Evolutionary conservation across 495 filamentous ascomycete species (phyloP), one percentile per base, ranked within the genome.

Genomic region (Talaromyces thailandensis): DNA sequence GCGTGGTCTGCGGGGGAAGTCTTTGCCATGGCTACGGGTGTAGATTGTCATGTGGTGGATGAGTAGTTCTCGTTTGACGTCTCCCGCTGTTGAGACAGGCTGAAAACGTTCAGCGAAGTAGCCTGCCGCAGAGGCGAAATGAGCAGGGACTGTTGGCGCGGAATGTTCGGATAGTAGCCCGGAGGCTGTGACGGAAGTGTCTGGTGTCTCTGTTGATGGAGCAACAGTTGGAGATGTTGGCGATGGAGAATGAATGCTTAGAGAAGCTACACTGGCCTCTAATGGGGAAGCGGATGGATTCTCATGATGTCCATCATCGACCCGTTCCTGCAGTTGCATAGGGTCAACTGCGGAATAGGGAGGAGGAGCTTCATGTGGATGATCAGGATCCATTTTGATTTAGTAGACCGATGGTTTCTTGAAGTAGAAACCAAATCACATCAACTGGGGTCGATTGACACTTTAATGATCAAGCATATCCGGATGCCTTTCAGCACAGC

Each of bases 311-410:
- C 31, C 6, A 23, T 26, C 21, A 55, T 55, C 8, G 25, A 24
- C 50, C 16, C 4, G 23, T 28, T 31, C n/a, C 40, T 61, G 68
- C 23, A 67, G 45, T 37, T 69, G 40, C 45, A 78, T 66, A 37
- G 77, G 77, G 63, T 80, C 77, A 53, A 76, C 71, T 35, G 75
- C 69, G 63, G 77, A 75, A 68, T 80, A 80, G 32, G 77, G 76
- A 59, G 75, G 76, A 62, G 76, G 75, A 60, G 68, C 74, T 65
- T 79, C 77, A 37, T 76, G 74, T 58, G 72, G 23, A 11, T 66
- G 63, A 40, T 56, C 35, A 31, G 12, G 23, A 24, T 48, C 61
- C 61, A 63, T 63, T 31, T 35, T 43, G 61, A 18, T n/a, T 16
- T 14, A 24, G 16, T 18, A 6, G 35, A 31, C n/a, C 2, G 50